Evolutionary conservation across 2,329 filamentous ascomycete species (phyloP).

Genomic region (Aspergillus sp.): DNA sequence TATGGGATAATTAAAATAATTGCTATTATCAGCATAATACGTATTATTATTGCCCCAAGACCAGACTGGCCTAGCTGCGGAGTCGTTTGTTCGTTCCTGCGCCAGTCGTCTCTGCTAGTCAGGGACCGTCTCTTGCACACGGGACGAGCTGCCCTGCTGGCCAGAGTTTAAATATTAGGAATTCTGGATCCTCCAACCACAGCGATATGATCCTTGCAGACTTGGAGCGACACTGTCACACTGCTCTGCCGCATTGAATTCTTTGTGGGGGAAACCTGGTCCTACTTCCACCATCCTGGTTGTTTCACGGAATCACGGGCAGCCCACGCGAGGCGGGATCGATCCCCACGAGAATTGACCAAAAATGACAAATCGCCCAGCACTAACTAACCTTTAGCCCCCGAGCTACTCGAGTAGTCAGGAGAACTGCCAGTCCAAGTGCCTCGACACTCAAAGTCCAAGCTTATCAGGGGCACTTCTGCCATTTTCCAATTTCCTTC

Average conservation of each 20-base stretch:
- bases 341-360: slow-evolving; percentile 1
- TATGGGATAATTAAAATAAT: slow-evolving; percentile 10
- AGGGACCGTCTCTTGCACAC: slow-evolving; percentile 17
- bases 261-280: not conserved
- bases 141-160: not conserved
- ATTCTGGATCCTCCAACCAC: not conserved
- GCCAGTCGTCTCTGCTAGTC: slow-evolving; percentile 21
- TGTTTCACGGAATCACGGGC: not conserved
- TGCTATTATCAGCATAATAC: slow-evolving; percentile 2
- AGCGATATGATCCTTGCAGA: not conserved
- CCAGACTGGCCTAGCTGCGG: slow-evolving; percentile 18
- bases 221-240: not conserved
- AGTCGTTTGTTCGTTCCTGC: slow-evolving; percentile 28
- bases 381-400: not conserved
- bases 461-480: slow-evolving; percentile 6
- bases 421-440: not conserved
- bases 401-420: not conserved
- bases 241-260: not conserved
- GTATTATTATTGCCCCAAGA: slow-evolving; percentile 6
- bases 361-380: slow-evolving; percentile 7
- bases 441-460: not conserved
- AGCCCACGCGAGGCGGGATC: not conserved
- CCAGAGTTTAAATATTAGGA: slow-evolving; percentile 2
- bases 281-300: not conserved
- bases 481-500: not conserved